Conservation (phyloP, 306 rosid species). For the Vicia villosa region DNA sequence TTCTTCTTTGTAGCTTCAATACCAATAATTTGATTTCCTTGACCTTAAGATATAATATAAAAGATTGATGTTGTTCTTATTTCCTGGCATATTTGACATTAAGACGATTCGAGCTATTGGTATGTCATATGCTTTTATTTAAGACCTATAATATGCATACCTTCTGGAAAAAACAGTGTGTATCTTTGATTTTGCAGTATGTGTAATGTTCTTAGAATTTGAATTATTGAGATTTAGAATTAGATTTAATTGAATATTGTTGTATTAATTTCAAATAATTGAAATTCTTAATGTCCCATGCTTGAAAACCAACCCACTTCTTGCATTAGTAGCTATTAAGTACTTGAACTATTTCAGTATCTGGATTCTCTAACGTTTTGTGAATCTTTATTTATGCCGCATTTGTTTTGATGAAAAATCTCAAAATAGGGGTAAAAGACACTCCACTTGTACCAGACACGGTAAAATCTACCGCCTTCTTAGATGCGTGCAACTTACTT, state of each 20-base stretch:
- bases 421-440: slow-evolving; percentile 53
- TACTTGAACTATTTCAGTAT: slow-evolving; percentile 13
- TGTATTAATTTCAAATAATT: not conserved
- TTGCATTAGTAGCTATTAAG: no score
- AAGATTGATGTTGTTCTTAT: slow-evolving; percentile 1
- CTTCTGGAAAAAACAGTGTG: no score
- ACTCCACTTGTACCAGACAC: slow-evolving; percentile 38
- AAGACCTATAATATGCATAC: no score
- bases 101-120: no score
- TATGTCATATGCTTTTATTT: no score
- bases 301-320: not conserved
- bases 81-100: no score
- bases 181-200: no score
- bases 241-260: not conserved
- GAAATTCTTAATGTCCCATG: not conserved
- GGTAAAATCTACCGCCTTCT: slow-evolving; percentile 39
- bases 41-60: not conserved
- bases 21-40: slow-evolving; percentile 27
- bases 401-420: slow-evolving; percentile 62
- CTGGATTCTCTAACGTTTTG: slow-evolving; percentile 23
- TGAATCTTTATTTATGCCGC: slow-evolving; percentile 44
- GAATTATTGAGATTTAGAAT: not conserved
- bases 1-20: no score
- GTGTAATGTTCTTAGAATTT: no score
- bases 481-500: slow-evolving; percentile 58